Percentiles rank a stretch among this genome's conserved stretches.
Conservation (phyloP, 306 rosid genomes). For the Lathyrus oleraceus region DNA sequence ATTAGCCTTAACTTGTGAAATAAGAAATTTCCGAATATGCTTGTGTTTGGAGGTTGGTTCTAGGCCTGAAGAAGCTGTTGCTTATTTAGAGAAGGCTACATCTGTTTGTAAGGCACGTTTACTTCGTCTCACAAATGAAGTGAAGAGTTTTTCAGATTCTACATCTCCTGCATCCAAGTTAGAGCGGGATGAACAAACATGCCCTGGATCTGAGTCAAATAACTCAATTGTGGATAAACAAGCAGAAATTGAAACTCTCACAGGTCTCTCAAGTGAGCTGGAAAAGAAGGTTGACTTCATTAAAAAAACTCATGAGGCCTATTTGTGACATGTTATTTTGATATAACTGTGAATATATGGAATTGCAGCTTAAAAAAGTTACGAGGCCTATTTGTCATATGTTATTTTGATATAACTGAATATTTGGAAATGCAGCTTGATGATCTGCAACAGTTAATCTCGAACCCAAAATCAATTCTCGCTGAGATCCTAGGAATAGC, state of each 20-base stretch:
- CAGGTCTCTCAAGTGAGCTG: constrained; percentile 76
- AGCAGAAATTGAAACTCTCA: constrained; percentile 79
- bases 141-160: constrained; percentile 51
- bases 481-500: constrained; percentile 72
- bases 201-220: constrained; percentile 42
- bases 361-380: constrained; percentile 56
- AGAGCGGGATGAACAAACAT: constrained; percentile 40
- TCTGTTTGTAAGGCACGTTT: constrained; percentile 76
- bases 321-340: constrained; percentile 9
- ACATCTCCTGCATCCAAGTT: constrained; percentile 48
- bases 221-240: constrained; percentile 54
- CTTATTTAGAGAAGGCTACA: constrained; percentile 73
- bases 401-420: constrained; percentile 20
- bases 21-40: constrained; percentile 86
- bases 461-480: constrained; percentile 74
- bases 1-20: constrained; percentile 53
- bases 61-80: constrained; percentile 79
- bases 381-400: not conserved
- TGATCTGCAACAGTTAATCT: constrained; percentile 78
- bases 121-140: constrained; percentile 62
- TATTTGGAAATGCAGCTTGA: constrained; percentile 71
- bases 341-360: constrained; percentile 16
- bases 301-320: not conserved
- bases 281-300: constrained; percentile 73
- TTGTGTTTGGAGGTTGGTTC: constrained; percentile 84